phyloP scores from a whole-genome alignment of 2,329 filamentous ascomycete genomes.

The Periconia sp. region DNA sequence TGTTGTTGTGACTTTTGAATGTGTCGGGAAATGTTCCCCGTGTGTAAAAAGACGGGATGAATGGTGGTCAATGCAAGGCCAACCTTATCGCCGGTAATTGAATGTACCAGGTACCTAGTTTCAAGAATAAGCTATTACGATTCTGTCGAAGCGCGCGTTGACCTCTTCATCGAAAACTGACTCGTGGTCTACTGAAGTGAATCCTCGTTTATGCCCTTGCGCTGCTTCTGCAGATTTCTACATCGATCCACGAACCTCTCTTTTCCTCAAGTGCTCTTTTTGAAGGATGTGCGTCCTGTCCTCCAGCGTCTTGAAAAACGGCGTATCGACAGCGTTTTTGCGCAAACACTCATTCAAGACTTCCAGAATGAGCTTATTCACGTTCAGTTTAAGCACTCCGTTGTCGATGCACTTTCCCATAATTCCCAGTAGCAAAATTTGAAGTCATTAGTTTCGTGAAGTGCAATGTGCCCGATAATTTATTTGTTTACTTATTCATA shows the following conservation, averaged over 20 bases:
- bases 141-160: background rate
- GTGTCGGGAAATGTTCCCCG: background rate
- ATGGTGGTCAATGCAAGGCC: background rate
- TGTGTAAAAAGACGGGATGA: background rate
- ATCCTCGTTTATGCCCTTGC: slow-evolving; percentile 41
- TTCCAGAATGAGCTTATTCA: slow-evolving; percentile 57
- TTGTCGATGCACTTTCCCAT: slow-evolving; percentile 55
- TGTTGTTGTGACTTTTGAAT: too few species aligned
- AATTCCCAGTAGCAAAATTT: slow-evolving; percentile 50
- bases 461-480: slow-evolving; percentile 52
- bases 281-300: slow-evolving; percentile 49
- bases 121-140: background rate
- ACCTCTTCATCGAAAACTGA: background rate
- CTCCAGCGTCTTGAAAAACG: slow-evolving; percentile 46
- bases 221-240: slow-evolving; percentile 48
- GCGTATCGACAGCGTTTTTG: slow-evolving; percentile 38
- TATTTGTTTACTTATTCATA: slow-evolving; percentile 36
- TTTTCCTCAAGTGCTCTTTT: slow-evolving; percentile 43
- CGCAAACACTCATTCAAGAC: slow-evolving; percentile 48
- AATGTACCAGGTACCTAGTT: background rate
- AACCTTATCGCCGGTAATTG: background rate
- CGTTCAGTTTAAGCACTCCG: slow-evolving; percentile 60
- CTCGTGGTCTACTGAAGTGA: background rate
- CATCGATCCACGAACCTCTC: slow-evolving; percentile 56
- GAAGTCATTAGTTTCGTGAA: slow-evolving; percentile 62